Evolutionary conservation across 352 stramenopile genomes (phyloP), one percentile per base, ranked within the genome.

Genomic region (Pythium biforme): DNA sequence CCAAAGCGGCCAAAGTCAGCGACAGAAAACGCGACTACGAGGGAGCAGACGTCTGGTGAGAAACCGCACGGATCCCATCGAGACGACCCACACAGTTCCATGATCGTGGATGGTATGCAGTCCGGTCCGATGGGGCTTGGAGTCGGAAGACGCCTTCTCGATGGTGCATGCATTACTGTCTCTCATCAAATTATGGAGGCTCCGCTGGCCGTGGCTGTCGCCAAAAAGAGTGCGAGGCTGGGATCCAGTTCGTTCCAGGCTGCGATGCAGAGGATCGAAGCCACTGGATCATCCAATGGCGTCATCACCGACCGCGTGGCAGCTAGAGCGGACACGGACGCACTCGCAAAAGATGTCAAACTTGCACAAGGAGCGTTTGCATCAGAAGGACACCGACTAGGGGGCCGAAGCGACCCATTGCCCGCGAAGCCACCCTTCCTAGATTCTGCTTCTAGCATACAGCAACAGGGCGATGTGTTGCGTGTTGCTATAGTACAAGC

Each of bases 341-440:
- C 55, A 27, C 37, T 73, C n/a, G 66, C 54, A 15, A 70, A 51
- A 54, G 27, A 61, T 43, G 57, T 68, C 54, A 66, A 52, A 26
- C 59, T 64, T 45, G 53, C 66, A 3, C 66, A 76, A 53, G 73
- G 37, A 15, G 55, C 62, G 9, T 73, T 69, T 54, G 62, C 60
- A 9, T 67, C 54, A 11, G 43, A 55, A 34, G 75, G 71, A 15
- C 54, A 72, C 50, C 46, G 55, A 40, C 56, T 84, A 0, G 61
- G 60, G 19, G 27, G 39, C 37, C 23, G 41, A 45, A 7, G 12
- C 12, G 37, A 45, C 27, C 5, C 15, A 39, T 17, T 7, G 19
- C n/a, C n/a, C 8, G n/a, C 1, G 4, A 11, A n/a, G 7, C 31
- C 4, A 26, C 10, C 50, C 12, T 7, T 31, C 45, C 27, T 10